Evolutionary conservation across 192 early-diverging fungal genomes (phyloP).

Genomic region (Rhizoclosmatium globosum): DNA sequence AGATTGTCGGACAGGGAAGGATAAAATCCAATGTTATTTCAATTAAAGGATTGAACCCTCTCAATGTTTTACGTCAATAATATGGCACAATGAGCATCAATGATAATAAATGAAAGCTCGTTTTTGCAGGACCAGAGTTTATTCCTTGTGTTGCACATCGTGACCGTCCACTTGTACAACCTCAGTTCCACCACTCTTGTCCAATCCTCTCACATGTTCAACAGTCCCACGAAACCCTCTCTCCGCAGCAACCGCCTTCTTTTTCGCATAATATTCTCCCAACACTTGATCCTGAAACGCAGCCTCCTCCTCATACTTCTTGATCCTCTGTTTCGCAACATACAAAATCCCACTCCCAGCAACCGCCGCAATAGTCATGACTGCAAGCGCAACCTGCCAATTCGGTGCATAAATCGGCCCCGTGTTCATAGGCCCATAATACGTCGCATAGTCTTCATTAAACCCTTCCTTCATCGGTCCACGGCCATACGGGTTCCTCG

Average conservation of each 20-base stretch:
- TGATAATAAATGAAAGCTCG: no score
- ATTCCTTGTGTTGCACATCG: no score
- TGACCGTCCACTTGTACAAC: no score
- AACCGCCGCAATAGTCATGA: background rate
- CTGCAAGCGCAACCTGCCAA: background rate
- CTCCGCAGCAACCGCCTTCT: background rate
- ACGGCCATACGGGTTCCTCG: background rate
- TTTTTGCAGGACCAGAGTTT: no score
- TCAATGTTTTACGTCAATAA: no score
- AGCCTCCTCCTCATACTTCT: background rate
- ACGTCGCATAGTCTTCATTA: background rate
- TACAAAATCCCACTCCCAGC: background rate
- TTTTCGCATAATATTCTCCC: background rate
- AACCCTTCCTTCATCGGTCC: background rate
- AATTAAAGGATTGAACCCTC: no score
- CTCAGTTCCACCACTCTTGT: background rate
- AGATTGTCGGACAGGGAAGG: no score
- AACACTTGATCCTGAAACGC: background rate
- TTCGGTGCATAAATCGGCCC: slow-evolving; percentile 1
- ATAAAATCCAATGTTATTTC: no score
- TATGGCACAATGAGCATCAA: no score
- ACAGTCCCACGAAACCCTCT: background rate
- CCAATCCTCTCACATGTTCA: background rate
- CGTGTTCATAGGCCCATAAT: slow-evolving; percentile 4
- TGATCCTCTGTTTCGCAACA: background rate